phyloP scores from a whole-genome alignment of 441 rosid species.

The Adansonia gregorii region DNA sequence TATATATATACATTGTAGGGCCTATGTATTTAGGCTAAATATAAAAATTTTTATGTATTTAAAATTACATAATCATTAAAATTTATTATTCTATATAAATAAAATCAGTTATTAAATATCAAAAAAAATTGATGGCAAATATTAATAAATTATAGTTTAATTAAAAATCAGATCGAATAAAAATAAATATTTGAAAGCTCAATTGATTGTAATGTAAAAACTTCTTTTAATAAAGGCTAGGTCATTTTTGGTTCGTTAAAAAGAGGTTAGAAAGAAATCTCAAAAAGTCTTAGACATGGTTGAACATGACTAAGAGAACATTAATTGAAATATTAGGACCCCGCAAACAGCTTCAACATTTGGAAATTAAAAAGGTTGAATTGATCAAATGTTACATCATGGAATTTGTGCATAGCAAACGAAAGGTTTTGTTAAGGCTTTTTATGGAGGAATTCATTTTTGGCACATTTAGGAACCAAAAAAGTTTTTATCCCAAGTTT shows the following conservation, averaged over 20 bases:
- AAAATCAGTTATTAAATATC: too few relatives aligned
- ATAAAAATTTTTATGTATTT: too few relatives aligned
- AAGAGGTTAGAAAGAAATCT: background rate
- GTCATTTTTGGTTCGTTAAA: background rate
- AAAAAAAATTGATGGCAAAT: too few relatives aligned
- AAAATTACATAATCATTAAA: too few relatives aligned
- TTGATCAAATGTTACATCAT: background rate
- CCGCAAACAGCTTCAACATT: background rate
- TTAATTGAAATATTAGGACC: background rate
- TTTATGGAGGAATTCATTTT: background rate
- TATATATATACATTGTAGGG: too few relatives aligned
- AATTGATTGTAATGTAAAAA: too few relatives aligned
- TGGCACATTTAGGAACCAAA: background rate
- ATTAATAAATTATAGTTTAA: too few relatives aligned
- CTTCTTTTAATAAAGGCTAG: too few relatives aligned
- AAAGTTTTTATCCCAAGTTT: background rate
- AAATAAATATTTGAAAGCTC: too few relatives aligned
- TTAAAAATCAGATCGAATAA: too few relatives aligned
- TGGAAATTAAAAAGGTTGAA: background rate
- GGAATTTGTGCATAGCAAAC: background rate
- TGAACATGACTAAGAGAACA: background rate
- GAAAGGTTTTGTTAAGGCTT: background rate
- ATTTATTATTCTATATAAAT: too few relatives aligned
- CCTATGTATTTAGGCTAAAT: too few relatives aligned
- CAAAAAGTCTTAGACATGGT: background rate